Evolutionary conservation across 164 flowering plant genomes (phyloP), one percentile per base, ranked within the genome.

Genomic region (Tetrastigma voinierianum): DNA sequence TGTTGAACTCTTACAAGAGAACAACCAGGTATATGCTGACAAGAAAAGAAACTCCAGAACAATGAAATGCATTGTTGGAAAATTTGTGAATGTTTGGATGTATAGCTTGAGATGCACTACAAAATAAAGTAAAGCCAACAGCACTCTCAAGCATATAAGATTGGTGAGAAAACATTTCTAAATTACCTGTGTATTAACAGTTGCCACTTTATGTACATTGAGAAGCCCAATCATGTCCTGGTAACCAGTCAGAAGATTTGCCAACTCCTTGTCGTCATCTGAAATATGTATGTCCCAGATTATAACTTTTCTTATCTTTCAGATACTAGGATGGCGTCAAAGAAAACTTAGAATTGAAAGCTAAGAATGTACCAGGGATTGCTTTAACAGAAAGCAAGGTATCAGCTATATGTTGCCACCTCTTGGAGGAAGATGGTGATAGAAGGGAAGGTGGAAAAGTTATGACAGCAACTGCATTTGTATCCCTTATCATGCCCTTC

Each of bases 351-450:
- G 25, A 46, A 14, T 4, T 19, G 17, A 68, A 67, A 17, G 60
- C 10, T 45, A 32, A 67, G 2, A 45, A 54, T 24, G 23, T 74
- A 90, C 99, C 99, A 67, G 90, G 91, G 47, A 96, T 83, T 62
- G 98, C 93, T 78, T 71, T 86, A 59, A 96, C 95, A 40, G 97
- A 88, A 58, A 96, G 78, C 74, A 96, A 77, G n/a, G 93, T 93
- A 65, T 93, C 99, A 11, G 98, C 91, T 89, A 96, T 73, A 77
- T 96, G 99, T 81, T 96, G 99, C 93, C 79, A 86, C 73, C 99
- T 84, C 76, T 83, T 96, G 19, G 86, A 84, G 70, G 80, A 78
- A 9, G 94, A 79, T 60, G 87, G 76, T 25, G 95, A 89, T 65
- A 96, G 87, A 65, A 96, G 83, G 11, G 92, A 86, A 64, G 97